phyloP scores from a whole-genome alignment of 805 yeast species.

The Candida nitratophila region DNA sequence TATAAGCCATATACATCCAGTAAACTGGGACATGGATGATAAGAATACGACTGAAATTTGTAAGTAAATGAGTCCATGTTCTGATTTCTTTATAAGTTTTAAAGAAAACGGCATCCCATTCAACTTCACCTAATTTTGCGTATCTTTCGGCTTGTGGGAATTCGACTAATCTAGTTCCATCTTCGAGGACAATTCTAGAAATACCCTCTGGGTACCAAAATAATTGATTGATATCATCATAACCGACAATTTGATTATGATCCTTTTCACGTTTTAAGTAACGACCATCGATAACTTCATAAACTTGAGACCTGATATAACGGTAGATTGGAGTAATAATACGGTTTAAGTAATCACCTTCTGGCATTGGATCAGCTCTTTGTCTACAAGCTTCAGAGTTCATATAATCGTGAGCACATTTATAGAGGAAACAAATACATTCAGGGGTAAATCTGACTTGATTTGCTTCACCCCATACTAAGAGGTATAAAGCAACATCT shows the following conservation, averaged over 20 bases:
- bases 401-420: slow-evolving; percentile 89
- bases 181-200: slow-evolving; percentile 83
- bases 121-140: slow-evolving; percentile 82
- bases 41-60: slow-evolving; percentile 98
- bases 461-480: slow-evolving; percentile 88
- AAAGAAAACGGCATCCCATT: slow-evolving; percentile 87
- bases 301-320: slow-evolving; percentile 73
- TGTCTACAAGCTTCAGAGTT: slow-evolving; percentile 87
- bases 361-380: slow-evolving; percentile 75
- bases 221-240: slow-evolving; percentile 97
- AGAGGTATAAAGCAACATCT: slow-evolving; percentile 66
- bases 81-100: slow-evolving; percentile 94
- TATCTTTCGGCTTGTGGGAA: slow-evolving; percentile 87
- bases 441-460: slow-evolving; percentile 92
- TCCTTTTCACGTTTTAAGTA: slow-evolving; percentile 80
- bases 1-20: slow-evolving; percentile 95
- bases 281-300: slow-evolving; percentile 75
- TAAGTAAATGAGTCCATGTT: slow-evolving; percentile 93
- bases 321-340: slow-evolving; percentile 86
- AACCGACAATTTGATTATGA: slow-evolving; percentile 77
- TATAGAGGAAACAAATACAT: slow-evolving; percentile 87
- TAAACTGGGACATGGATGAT: slow-evolving; percentile 80
- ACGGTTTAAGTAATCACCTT: slow-evolving; percentile 87
- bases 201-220: slow-evolving; percentile 99
- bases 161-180: slow-evolving; percentile 88